Evolutionary conservation across 73 alveolate genomes (phyloP).

Genomic region (Tetrahymena elliotti): DNA sequence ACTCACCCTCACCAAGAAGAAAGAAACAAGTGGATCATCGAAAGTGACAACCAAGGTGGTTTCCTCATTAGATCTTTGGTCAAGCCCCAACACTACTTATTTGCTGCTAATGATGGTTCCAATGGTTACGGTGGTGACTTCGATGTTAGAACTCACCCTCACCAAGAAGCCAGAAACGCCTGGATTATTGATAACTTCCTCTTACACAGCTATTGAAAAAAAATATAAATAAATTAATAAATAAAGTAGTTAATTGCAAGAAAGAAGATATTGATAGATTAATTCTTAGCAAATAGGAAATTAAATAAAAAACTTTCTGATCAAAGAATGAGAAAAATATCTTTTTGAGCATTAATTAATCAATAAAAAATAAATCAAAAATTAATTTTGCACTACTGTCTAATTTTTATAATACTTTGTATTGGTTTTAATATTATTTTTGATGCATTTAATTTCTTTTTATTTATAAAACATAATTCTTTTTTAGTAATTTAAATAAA

Average conservation of each 20-base stretch:
- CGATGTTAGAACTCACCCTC: slow-evolving; percentile 32
- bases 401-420: not conserved
- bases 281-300: not conserved
- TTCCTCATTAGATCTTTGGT: not conserved
- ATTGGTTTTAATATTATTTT: no score
- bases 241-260: not conserved
- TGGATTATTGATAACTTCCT: slow-evolving; percentile 15
- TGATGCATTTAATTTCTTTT: not conserved
- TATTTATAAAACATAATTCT: not conserved
- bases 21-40: not conserved
- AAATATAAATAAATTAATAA: no score
- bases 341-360: not conserved
- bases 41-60: not conserved
- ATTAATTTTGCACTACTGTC: not conserved
- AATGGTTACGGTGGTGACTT: slow-evolving; percentile 6
- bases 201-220: not conserved
- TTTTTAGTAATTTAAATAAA: no score
- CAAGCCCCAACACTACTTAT: slow-evolving; percentile 15
- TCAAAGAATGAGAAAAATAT: not conserved
- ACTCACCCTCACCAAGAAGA: not conserved
- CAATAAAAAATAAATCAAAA: not conserved
- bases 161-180: slow-evolving; percentile 23
- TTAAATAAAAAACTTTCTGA: not conserved
- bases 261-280: not conserved
- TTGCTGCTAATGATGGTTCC: slow-evolving; percentile 26